Evolutionary conservation across 768 basidiomycete species (phyloP).

Genomic region (Trichaptum fuscoviolaceum): DNA sequence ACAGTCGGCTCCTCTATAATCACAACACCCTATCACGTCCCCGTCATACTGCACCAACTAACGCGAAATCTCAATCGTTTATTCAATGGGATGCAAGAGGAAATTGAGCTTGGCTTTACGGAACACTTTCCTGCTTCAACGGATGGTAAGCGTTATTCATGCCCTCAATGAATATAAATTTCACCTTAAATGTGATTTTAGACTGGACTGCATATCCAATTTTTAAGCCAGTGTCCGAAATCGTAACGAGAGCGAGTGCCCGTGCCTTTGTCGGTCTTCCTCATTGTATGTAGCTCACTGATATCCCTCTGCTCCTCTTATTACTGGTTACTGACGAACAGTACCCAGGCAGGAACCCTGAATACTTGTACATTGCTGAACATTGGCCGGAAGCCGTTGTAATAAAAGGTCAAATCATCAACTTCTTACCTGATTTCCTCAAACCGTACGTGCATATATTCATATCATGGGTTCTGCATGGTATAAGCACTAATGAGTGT

Average conservation of each 20-base stretch:
- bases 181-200: constrained; percentile 5
- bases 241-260: constrained; percentile 30
- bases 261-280: constrained; percentile 30
- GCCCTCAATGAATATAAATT: constrained; percentile 10
- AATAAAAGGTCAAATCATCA: neutral
- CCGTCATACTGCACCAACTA: constrained; percentile 12
- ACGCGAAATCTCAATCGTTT: constrained; percentile 12
- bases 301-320: constrained; percentile 17
- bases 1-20: constrained; percentile 9
- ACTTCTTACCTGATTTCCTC: constrained; percentile 1
- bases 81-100: constrained; percentile 20
- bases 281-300: constrained; percentile 21
- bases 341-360: neutral
- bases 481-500: constrained; percentile 5
- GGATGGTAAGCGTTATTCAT: constrained; percentile 9
- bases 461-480: neutral
- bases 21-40: constrained; percentile 12
- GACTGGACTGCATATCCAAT: constrained; percentile 23
- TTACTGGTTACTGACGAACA: constrained; percentile 18
- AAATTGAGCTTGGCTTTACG: constrained; percentile 35
- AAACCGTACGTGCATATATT: constrained; percentile 12
- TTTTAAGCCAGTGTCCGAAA: constrained; percentile 17
- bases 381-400: neutral
- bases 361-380: neutral
- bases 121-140: constrained; percentile 27